These are phyloP conservation scores for Lactarius sp. DNA, from an alignment of 768 basidiomycete genomes.

Conservation along the genomic window DNA sequence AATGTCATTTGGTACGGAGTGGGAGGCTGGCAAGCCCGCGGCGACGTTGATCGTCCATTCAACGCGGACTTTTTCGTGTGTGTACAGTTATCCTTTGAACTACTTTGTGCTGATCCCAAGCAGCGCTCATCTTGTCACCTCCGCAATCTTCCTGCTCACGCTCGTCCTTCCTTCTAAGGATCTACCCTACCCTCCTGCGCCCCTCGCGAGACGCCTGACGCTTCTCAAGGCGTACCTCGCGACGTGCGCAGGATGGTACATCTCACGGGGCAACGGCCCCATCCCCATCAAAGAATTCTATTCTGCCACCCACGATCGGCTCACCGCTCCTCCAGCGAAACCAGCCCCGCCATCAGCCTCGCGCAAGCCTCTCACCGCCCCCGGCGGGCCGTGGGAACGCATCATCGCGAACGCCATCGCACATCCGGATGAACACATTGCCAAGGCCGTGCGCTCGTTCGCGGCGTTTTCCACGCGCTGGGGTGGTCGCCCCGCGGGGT, in stretches of 20 bases:
- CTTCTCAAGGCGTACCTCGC: conserved; percentile 59
- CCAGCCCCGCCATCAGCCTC: conserved; percentile 24
- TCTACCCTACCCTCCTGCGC: conserved; percentile 25
- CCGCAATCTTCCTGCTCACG: conserved; percentile 51
- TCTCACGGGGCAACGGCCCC: conserved; percentile 50
- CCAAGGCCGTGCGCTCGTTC: conserved; percentile 47
- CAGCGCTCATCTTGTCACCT: conserved; percentile 66
- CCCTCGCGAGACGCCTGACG: conserved; percentile 41
- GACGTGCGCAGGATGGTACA: conserved; percentile 46
- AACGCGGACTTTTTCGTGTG: conserved; percentile 58
- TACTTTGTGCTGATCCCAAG: neutral
- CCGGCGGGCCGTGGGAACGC: conserved; percentile 46
- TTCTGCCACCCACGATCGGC: conserved; percentile 24
- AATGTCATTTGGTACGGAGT: conserved; percentile 51
- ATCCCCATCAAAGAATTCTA: conserved; percentile 51
- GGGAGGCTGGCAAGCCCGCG: conserved; percentile 42
- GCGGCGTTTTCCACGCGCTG: conserved; percentile 43
- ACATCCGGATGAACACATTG: conserved; percentile 56
- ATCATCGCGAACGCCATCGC: conserved; percentile 49
- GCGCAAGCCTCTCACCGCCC: conserved; percentile 12
- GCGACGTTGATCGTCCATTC: conserved; percentile 35
- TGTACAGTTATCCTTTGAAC: conserved; percentile 30
- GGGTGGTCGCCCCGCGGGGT: conserved; percentile 36
- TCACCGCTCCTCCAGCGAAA: conserved; percentile 28
- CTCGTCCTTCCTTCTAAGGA: conserved; percentile 36